Percentiles rank a stretch among this genome's conserved stretches.
Conservation (phyloP, 805 yeast species). For the Nakazawaea molendinolei region DNA sequence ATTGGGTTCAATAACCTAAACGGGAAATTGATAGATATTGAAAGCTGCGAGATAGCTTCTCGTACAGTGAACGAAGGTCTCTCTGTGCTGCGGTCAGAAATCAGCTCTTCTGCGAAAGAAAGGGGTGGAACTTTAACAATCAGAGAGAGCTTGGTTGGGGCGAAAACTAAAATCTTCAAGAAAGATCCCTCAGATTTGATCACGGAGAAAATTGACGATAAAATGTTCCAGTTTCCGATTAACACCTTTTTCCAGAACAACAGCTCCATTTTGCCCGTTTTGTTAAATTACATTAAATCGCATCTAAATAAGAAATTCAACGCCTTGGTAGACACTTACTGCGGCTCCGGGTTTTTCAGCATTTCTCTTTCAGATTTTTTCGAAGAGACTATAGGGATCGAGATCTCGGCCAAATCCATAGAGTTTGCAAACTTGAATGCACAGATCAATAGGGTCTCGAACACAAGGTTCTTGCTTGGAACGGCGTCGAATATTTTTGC, state of each 20-base stretch:
- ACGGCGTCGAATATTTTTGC: constrained; percentile 31
- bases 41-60: constrained; percentile 32
- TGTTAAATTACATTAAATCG: constrained; percentile 26
- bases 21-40: constrained; percentile 24
- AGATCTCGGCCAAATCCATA: constrained; percentile 27
- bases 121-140: constrained; percentile 19
- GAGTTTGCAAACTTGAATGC: constrained; percentile 33
- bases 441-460: constrained; percentile 25
- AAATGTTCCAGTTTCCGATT: constrained; percentile 31
- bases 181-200: constrained; percentile 23
- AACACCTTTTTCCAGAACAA: constrained; percentile 37
- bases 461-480: constrained; percentile 29
- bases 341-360: constrained; percentile 41
- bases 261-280: constrained; percentile 27
- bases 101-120: too few species aligned
- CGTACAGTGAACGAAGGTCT: constrained; percentile 24
- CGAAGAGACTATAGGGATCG: constrained; percentile 36
- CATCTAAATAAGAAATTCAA: constrained; percentile 16
- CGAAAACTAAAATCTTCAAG: constrained; percentile 22
- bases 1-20: constrained; percentile 53
- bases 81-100: too few species aligned
- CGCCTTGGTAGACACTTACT: constrained; percentile 35
- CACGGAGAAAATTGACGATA: constrained; percentile 30
- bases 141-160: constrained; percentile 29
- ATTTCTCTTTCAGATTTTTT: constrained; percentile 23